Evolutionary conservation across 306 rosid genomes (phyloP), one percentile per base, ranked within the genome.

Genomic region (Citrullus mucosospermus): DNA sequence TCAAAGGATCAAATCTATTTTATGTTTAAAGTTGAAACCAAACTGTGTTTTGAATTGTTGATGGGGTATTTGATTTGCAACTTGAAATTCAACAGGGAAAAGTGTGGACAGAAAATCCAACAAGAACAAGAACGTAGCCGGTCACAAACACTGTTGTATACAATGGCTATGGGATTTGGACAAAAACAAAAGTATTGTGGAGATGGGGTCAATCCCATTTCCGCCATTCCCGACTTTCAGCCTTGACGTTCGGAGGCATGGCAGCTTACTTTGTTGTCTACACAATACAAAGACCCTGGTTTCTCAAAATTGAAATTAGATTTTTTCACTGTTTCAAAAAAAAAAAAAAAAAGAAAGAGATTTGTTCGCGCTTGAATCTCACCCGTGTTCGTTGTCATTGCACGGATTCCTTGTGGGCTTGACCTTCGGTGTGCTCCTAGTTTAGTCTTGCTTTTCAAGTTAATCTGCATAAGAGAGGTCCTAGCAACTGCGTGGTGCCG

Each of bases 11-110:
- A 48, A 48, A 48, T 53, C n/a, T 53, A 53, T 53, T 6, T 53
- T 1, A 53, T 53, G n/a, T 53, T 53, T 58, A 14, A 50, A 57
- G 4, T 11, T 16, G 2, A 75, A 75, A n/a, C n/a, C 17, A 53
- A 36, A 9, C 2, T 17, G 51, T 4, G 44, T n/a, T 13, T 30
- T 30, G 32, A 20, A 20, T 76, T 25, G 46, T 7, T 62, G 30
- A 43, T 72, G 30, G 39, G 13, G 3, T 50, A 1, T 53, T 53
- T 53, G 67, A 81, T 73, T 86, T 81, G 8, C 75, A 74, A 17
- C 53, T 75, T 28, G 6, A 66, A 36, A 56, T 54, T 51, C 63
- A 50, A 53, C 66, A 36, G 44, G 39, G 11, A 76, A 38, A 36
- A 38, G 66, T 22, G 68, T 20, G 9, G 36, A 74, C 17, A 34